A percentile compares a stretch with the other conserved stretches of the same genome.
phyloP scores from a whole-genome alignment of 2,329 filamentous ascomycete species.

The Ascocoryne sarcoides region DNA sequence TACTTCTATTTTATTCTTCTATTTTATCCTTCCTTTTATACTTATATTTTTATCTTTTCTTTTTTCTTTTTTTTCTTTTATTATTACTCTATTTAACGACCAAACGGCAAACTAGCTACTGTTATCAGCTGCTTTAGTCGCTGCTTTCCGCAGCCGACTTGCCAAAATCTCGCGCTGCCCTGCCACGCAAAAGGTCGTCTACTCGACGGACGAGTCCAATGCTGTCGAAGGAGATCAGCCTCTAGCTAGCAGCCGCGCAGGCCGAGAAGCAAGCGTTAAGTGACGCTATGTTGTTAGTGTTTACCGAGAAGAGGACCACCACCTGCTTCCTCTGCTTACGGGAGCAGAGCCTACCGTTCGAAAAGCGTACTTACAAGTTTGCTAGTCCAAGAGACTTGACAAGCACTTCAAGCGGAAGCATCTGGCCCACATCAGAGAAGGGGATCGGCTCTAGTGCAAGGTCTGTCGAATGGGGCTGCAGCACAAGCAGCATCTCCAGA shows the following conservation, averaged over 20 bases:
- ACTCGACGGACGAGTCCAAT: slow-evolving; percentile 12
- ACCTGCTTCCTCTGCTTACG: slow-evolving; percentile 13
- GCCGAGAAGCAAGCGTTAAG: slow-evolving; percentile 18
- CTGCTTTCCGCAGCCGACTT: not conserved
- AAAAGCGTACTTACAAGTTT: slow-evolving; percentile 15
- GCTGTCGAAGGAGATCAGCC: slow-evolving; percentile 10
- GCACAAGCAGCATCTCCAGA: slow-evolving; percentile 14
- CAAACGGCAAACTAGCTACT: not conserved
- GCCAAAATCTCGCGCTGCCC: not conserved
- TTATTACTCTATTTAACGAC: not conserved
- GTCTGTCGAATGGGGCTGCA: slow-evolving; percentile 15
- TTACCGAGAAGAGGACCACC: slow-evolving; percentile 14
- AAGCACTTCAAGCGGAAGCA: slow-evolving; percentile 19
- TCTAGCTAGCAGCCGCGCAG: slow-evolving; percentile 13
- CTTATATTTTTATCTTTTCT: too few relatives aligned
- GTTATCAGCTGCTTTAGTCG: not conserved
- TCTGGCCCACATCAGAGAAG: slow-evolving; percentile 14
- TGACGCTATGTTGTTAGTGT: slow-evolving; percentile 16
- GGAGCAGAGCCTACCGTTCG: slow-evolving; percentile 10
- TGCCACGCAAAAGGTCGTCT: slow-evolving; percentile 16
- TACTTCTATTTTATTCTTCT: too few relatives aligned
- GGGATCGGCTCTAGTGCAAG: slow-evolving; percentile 13
- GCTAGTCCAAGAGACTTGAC: slow-evolving; percentile 14
- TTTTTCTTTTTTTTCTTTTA: too few relatives aligned
- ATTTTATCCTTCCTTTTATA: too few relatives aligned